phyloP scores from a whole-genome alignment of 345 rosid genomes.

The Syzygium aromaticum region DNA sequence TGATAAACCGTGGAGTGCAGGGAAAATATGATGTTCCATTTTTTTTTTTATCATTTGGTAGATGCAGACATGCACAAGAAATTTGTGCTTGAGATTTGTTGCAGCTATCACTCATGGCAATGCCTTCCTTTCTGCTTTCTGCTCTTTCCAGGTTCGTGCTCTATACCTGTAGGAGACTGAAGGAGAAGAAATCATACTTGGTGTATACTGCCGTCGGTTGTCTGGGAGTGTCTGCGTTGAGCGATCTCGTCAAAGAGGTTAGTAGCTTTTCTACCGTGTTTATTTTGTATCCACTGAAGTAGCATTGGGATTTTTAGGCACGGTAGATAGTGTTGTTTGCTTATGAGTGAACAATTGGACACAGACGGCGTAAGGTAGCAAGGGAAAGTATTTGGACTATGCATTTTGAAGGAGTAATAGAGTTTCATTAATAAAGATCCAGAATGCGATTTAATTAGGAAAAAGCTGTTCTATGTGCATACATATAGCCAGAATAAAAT shows the following conservation, averaged over 20 bases:
- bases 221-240: slow-evolving; percentile 67
- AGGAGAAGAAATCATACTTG: slow-evolving; percentile 93
- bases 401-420: not conserved
- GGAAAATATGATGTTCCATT: not conserved
- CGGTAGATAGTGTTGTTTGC: not conserved
- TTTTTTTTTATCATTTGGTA: not conserved
- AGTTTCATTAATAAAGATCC: not conserved
- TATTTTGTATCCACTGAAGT: not conserved
- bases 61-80: not conserved
- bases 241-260: slow-evolving; percentile 79
- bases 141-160: slow-evolving; percentile 57
- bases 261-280: not conserved
- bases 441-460: not conserved
- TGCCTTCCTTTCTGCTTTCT: not conserved
- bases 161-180: slow-evolving; percentile 70
- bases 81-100: not conserved
- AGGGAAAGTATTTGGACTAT: not conserved
- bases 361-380: not conserved
- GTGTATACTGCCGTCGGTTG: slow-evolving; percentile 82
- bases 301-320: not conserved
- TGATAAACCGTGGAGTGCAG: not conserved
- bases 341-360: not conserved
- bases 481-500: not conserved
- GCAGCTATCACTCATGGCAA: not conserved
- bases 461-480: not conserved